phyloP scores from a whole-genome alignment of 805 yeast genomes.

The Ogataea chonburiensis region DNA sequence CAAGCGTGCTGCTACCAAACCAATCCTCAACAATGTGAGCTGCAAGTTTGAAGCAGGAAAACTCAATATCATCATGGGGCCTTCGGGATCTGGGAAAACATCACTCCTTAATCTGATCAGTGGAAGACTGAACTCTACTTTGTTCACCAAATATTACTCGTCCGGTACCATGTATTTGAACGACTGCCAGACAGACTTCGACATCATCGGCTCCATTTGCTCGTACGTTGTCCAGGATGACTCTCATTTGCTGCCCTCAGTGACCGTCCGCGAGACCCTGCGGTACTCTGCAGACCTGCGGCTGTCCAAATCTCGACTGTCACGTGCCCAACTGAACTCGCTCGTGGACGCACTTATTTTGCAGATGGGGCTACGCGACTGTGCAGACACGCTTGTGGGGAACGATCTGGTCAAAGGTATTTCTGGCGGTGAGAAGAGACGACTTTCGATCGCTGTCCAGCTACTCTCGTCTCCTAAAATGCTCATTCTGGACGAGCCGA shows the following conservation, averaged over 20 bases:
- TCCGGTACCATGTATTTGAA: slow-evolving; percentile 48
- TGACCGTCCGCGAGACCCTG: slow-evolving; percentile 78
- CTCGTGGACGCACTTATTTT: slow-evolving; percentile 58
- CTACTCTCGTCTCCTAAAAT: slow-evolving; percentile 69
- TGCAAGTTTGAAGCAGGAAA: slow-evolving; percentile 55
- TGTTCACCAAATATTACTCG: slow-evolving; percentile 29
- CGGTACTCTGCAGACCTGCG: slow-evolving; percentile 69
- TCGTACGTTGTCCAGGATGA: slow-evolving; percentile 86
- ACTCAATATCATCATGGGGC: slow-evolving; percentile 75
- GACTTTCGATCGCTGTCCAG: slow-evolving; percentile 81
- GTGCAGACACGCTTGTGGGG: slow-evolving; percentile 74
- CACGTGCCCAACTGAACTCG: slow-evolving; percentile 39
- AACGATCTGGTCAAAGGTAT: slow-evolving; percentile 60
- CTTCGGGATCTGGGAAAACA: slow-evolving; percentile 79
- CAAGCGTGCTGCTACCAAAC: slow-evolving; percentile 25
- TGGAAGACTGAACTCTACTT: slow-evolving; percentile 45
- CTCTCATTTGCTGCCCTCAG: slow-evolving; percentile 61
- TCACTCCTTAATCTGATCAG: slow-evolving; percentile 64
- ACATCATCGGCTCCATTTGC: slow-evolving; percentile 44
- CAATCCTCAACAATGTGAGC: slow-evolving; percentile 44
- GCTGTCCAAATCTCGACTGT: slow-evolving; percentile 43
- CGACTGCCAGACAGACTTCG: slow-evolving; percentile 27
- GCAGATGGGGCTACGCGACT: slow-evolving; percentile 68
- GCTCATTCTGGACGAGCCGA: slow-evolving; percentile 80
- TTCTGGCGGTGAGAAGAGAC: slow-evolving; percentile 78